Evolutionary conservation across 129 eudicot species (phyloP), one percentile per base, ranked within the genome.

Genomic region (Logfia minima): DNA sequence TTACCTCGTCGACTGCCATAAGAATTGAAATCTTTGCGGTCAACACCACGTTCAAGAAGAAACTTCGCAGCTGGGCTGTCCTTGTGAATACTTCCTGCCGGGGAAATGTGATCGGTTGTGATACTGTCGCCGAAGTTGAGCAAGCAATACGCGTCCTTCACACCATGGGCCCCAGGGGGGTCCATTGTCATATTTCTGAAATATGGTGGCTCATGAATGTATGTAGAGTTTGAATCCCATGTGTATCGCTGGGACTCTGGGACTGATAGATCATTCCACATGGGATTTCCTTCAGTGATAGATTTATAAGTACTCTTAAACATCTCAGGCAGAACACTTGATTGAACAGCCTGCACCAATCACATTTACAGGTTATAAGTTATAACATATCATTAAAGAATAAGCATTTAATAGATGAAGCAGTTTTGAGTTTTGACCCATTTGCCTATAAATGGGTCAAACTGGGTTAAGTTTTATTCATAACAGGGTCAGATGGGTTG

Each of bases 1-100:
- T 93, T 93, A 68, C 98, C 97, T 61, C 96, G 84, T 3, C 98
- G 88, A 60, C 98, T 93, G 3, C 98, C 97, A 74, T 90, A 93
- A 37, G 98, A 93, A 70, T 93, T 93, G 79, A 88, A 93, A 75
- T 90, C 92, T 84, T 79, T 90, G 23, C 93, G 92, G 19, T 87
- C 95, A 71, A 93, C 98, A 19, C 96, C 98, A 71, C 80, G 92
- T 18, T 94, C 94, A 63, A 89, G 83, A 75, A 94, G 90, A 72
- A 64, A 94, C 84, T 85, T 91, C 31, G 97, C 99, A 61, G 99
- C 99, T 0, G 99, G 99, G 41, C 99, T 94, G 76, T 91, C 99
- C 77, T 89, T 94, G 78, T 94, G 93, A 72, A 94, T 94, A 77
- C 92, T 94, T 79, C 99, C 99, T 60, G 99, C 99, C 1, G 99